Percentiles rank a stretch among this genome's conserved stretches.
These are phyloP conservation scores for Ambrosia trifida DNA, from an alignment of 129 eudicot genomes.

Conservation along the genomic window DNA sequence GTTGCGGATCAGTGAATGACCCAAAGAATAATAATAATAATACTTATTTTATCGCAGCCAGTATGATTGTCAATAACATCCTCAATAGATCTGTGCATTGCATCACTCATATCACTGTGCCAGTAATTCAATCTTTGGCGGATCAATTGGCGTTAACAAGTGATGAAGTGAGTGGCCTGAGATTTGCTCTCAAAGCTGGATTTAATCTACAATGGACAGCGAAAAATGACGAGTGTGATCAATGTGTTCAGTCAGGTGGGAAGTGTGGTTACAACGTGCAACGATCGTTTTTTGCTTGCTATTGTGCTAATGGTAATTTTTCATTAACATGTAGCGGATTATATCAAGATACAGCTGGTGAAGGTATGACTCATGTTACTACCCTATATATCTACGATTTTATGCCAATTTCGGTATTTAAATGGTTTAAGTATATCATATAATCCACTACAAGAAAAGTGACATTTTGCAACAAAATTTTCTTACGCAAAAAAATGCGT, in stretches of 20 bases:
- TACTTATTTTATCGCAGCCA: slow-evolving; percentile 17
- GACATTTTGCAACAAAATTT: too few relatives aligned
- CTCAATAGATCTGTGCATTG: background rate
- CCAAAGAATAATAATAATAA: background rate
- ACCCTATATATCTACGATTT: background rate
- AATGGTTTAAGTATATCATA: too few relatives aligned
- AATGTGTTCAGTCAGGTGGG: slow-evolving; percentile 45
- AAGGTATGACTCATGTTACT: background rate
- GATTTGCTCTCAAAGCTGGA: slow-evolving; percentile 31
- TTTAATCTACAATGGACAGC: slow-evolving; percentile 49
- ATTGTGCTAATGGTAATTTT: slow-evolving; percentile 35
- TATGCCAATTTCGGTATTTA: too few relatives aligned
- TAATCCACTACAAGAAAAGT: too few relatives aligned
- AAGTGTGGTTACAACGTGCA: slow-evolving; percentile 41
- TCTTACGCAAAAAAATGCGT: too few relatives aligned
- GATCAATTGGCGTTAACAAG: background rate
- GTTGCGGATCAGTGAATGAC: slow-evolving; percentile 14
- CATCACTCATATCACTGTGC: slow-evolving; percentile 17
- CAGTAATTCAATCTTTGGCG: slow-evolving; percentile 26
- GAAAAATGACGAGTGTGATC: slow-evolving; percentile 25
- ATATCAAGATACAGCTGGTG: background rate
- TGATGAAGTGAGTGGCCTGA: slow-evolving; percentile 12
- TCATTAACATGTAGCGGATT: slow-evolving; percentile 12
- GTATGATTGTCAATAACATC: background rate
- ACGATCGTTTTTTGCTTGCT: slow-evolving; percentile 38